Evolutionary conservation across 2,329 filamentous ascomycete genomes (phyloP), one percentile per base, ranked within the genome.

Genomic region (Bretziella fagacearum): DNA sequence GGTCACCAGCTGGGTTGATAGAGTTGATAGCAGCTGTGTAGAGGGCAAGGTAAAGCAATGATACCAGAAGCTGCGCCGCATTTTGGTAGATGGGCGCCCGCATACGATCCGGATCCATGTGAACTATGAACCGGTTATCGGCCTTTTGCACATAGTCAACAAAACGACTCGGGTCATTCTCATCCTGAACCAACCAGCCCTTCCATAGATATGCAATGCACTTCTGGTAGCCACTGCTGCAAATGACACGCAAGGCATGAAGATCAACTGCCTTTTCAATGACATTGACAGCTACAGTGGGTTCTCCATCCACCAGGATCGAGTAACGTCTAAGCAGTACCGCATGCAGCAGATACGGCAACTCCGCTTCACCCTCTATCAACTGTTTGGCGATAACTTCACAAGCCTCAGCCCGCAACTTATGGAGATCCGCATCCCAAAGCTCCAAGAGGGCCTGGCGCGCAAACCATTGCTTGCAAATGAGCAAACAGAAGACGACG

Each of bases 111-210:
- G 91, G 91, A 57, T 96, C 83, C 56, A 96, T 77, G 59, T 98
- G 91, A 1, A 73, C 66, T 65, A 80, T 74, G 62, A 91, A 93
- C 37, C 69, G 72, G 1, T 77, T 78, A 59, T 87, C 83, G 50
- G 80, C 84, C 59, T 85, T 85, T 51, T 84, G 70, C 55, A 79
- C 76, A 67, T 93, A 98, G 57, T 87, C 80, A 46, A 95, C 73
- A 59, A 98, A 98, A 45, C 77, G 78, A n/a, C 79, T 77, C 0
- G 89, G 82, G 55, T 96, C 87, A 43, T 87, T 72, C 55, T 95
- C 86, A 54, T 95, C 85, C 60, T 98, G 91, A n/a, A 94, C 79
- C 6, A 96, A 69, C 91, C 91, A 98, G 18, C 91, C 91, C 52
- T 78, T 77, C 91, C 91, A 98, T 6, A 98, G 77, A 58, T 93